phyloP scores from a whole-genome alignment of 2,329 filamentous ascomycete species.

The Corynespora cassiicola region DNA sequence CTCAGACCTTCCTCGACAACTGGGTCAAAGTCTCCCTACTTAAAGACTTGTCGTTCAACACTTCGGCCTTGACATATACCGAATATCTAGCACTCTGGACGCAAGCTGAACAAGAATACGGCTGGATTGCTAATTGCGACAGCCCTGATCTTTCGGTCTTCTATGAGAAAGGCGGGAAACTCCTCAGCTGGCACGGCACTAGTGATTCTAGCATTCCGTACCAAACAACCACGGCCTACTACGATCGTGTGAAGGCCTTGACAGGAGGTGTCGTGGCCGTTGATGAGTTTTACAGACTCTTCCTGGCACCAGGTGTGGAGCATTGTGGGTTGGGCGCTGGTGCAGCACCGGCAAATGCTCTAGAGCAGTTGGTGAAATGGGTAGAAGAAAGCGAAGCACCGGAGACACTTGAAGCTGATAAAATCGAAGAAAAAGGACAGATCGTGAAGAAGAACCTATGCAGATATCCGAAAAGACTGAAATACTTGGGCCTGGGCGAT shows the following conservation, averaged over 20 bases:
- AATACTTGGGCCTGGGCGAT: too few relatives aligned
- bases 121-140: slow-evolving; percentile 13
- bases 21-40: slow-evolving; percentile 3
- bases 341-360: slow-evolving; percentile 22
- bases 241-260: slow-evolving; percentile 14
- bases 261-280: slow-evolving; percentile 18
- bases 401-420: slow-evolving; percentile 20
- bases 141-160: slow-evolving; percentile 24
- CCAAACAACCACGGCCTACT: slow-evolving; percentile 14
- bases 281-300: slow-evolving; percentile 36
- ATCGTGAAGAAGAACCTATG: slow-evolving; percentile 12
- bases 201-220: slow-evolving; percentile 21
- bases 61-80: slow-evolving; percentile 11
- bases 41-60: slow-evolving; percentile 13
- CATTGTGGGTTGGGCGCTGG: slow-evolving; percentile 33
- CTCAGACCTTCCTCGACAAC: slow-evolving; percentile 1
- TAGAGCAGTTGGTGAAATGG: slow-evolving; percentile 32
- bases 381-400: slow-evolving; percentile 34
- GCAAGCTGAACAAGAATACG: slow-evolving; percentile 12
- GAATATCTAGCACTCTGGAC: slow-evolving; percentile 15
- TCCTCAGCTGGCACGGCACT: slow-evolving; percentile 31
- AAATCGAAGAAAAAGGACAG: slow-evolving; percentile 8
- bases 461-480: slow-evolving; percentile 20
- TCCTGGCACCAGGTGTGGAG: slow-evolving; percentile 37
- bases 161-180: slow-evolving; percentile 22